Conservation (phyloP, 1,284 basidiomycete species). For the Porogramme epimiltina region DNA sequence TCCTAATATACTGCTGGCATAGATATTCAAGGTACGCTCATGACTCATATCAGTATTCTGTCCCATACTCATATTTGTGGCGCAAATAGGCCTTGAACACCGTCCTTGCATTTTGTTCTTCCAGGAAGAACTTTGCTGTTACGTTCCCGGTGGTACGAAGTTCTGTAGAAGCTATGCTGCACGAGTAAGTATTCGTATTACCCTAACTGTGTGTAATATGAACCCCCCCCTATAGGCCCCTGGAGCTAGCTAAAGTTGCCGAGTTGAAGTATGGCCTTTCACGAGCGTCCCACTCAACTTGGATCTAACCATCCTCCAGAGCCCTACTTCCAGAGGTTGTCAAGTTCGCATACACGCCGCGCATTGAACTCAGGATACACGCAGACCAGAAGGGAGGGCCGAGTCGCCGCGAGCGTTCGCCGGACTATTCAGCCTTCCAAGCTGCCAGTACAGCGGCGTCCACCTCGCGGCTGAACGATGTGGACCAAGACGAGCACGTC, state of each 20-base stretch:
- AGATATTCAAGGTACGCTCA: conserved; percentile 25
- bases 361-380: conserved; percentile 64
- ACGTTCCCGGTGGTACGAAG: conserved; percentile 78
- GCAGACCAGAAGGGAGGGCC: conserved; percentile 33
- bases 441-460: conserved; percentile 6
- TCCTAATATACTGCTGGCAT: not conserved
- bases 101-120: conserved; percentile 86
- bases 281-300: not conserved
- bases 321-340: conserved; percentile 82
- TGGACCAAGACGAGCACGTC: conserved; percentile 58
- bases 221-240: conserved; percentile 49
- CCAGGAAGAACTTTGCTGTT: conserved; percentile 80
- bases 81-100: conserved; percentile 80
- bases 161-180: conserved; percentile 79
- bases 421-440: conserved; percentile 41
- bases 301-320: conserved; percentile 37
- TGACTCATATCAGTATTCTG: not conserved
- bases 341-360: conserved; percentile 81
- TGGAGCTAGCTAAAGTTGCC: conserved; percentile 79
- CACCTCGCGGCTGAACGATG: conserved; percentile 14
- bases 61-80: not conserved
- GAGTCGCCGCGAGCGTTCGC: conserved; percentile 29
- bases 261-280: conserved; percentile 74
- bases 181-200: conserved; percentile 48
- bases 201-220: not conserved